Conservation (phyloP, 768 basidiomycete species). For the Fibroporia radiculosa region DNA sequence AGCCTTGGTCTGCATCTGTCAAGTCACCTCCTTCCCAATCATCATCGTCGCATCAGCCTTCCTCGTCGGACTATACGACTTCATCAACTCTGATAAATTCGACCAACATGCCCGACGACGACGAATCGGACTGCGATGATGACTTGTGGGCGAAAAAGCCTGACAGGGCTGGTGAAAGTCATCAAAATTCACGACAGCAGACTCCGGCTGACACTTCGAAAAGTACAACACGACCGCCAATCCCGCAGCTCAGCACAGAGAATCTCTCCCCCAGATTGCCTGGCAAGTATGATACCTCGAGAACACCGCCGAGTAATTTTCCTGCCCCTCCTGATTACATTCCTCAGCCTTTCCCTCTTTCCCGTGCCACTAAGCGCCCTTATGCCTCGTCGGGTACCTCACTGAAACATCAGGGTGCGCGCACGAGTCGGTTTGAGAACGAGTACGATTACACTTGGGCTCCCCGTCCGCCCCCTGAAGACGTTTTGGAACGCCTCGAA, state of each 20-base stretch:
- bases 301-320: conserved; percentile 8
- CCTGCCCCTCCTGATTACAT: conserved; percentile 15
- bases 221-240: conserved; percentile 11
- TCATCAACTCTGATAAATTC: neutral
- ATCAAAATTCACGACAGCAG: conserved; percentile 4
- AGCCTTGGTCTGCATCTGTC: neutral
- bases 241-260: conserved; percentile 21
- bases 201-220: conserved; percentile 6
- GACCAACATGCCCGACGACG: conserved; percentile 22
- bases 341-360: conserved; percentile 17
- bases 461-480: conserved; percentile 84
- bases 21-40: neutral
- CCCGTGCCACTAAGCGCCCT: neutral
- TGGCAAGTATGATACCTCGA: conserved; percentile 8
- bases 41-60: neutral
- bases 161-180: conserved; percentile 10
- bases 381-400: neutral
- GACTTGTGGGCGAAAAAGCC: conserved; percentile 35
- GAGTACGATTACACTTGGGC: conserved; percentile 74
- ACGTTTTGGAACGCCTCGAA: conserved; percentile 87
- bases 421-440: conserved; percentile 23
- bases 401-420: conserved; percentile 11
- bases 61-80: neutral
- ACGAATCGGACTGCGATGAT: conserved; percentile 38
- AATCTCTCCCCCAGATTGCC: conserved; percentile 2